phyloP scores from a whole-genome alignment of 2,329 filamentous ascomycete species.

The Apiospora sp. region DNA sequence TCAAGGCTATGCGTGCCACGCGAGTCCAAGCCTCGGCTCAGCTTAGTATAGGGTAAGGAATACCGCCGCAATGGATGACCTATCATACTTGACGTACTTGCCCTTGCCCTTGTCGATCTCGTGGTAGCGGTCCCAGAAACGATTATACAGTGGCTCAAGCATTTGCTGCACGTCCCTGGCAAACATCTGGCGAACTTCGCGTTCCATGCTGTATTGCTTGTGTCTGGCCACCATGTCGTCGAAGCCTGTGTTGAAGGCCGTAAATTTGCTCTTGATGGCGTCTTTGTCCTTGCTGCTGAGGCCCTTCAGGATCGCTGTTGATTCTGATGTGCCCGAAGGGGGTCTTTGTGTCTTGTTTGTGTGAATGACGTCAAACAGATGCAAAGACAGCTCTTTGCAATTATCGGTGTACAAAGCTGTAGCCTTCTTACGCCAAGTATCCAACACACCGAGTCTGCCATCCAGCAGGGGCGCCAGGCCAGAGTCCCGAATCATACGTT shows the following conservation, averaged over 20 bases:
- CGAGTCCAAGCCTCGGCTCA: neutral
- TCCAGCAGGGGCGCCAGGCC: slow-evolving; percentile 79
- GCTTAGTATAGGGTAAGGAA: slow-evolving; percentile 60
- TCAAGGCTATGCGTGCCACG: slow-evolving; percentile 4
- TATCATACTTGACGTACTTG: slow-evolving; percentile 98
- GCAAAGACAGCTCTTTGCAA: slow-evolving; percentile 86
- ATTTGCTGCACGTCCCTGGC: slow-evolving; percentile 87
- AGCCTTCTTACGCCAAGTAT: slow-evolving; percentile 88
- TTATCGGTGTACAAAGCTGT: slow-evolving; percentile 82
- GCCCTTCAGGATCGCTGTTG: slow-evolving; percentile 82
- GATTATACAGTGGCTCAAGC: slow-evolving; percentile 91
- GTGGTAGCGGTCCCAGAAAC: slow-evolving; percentile 97
- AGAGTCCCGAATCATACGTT: slow-evolving; percentile 83
- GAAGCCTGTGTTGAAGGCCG: slow-evolving; percentile 87
- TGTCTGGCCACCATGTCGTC: slow-evolving; percentile 88
- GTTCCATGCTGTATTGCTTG: slow-evolving; percentile 87
- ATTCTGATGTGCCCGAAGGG: slow-evolving; percentile 79
- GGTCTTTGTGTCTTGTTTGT: slow-evolving; percentile 80
- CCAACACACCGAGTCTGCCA: slow-evolving; percentile 71
- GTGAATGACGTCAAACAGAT: slow-evolving; percentile 90
- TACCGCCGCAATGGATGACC: slow-evolving; percentile 75
- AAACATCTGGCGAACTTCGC: slow-evolving; percentile 83
- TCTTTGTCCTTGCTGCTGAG: slow-evolving; percentile 93
- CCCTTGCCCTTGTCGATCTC: slow-evolving; percentile 98
- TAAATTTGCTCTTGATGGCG: slow-evolving; percentile 94